phyloP scores from a whole-genome alignment of 2,329 filamentous ascomycete species.

The Hymenoscyphus scutula region DNA sequence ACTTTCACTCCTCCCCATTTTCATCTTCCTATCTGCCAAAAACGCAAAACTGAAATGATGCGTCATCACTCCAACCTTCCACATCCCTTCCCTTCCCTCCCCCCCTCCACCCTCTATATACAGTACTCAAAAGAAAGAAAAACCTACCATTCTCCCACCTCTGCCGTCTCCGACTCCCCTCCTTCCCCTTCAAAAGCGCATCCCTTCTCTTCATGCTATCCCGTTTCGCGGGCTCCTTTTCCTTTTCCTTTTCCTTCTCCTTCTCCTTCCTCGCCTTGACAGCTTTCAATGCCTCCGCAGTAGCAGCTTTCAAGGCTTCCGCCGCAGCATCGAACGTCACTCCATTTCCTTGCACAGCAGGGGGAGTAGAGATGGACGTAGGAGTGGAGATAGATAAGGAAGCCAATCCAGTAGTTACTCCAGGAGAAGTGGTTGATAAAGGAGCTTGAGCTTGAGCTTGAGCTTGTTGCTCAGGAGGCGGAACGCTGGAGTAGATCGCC shows the following conservation, averaged over 20 bases:
- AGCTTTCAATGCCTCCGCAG: conserved; percentile 19
- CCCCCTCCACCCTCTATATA: no score
- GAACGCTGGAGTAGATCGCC: conserved; percentile 54
- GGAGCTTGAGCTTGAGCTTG: no score
- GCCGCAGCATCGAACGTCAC: conserved; percentile 62
- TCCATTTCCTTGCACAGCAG: conserved; percentile 58
- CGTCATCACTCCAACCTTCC: not conserved
- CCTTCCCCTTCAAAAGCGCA: conserved; percentile 75
- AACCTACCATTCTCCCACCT: conserved; percentile 89
- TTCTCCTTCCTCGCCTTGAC: conserved; percentile 31
- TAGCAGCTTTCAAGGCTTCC: not conserved
- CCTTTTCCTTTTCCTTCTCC: no score
- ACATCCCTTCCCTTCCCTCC: not conserved
- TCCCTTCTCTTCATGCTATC: conserved; percentile 54
- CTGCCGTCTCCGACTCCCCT: conserved; percentile 80
- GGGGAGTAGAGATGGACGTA: conserved; percentile 52
- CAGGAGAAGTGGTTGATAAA: conserved; percentile 44
- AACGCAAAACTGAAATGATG: not conserved
- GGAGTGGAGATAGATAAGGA: conserved; percentile 54
- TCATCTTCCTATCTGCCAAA: not conserved
- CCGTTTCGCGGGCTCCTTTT: conserved; percentile 24
- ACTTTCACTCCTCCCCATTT: not conserved
- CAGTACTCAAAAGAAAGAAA: not conserved
- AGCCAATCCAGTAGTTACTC: conserved; percentile 52
- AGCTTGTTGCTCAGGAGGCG: conserved; percentile 45